Conservation (phyloP, 2,329 filamentous ascomycete genomes). For the Fusarium sp. region DNA sequence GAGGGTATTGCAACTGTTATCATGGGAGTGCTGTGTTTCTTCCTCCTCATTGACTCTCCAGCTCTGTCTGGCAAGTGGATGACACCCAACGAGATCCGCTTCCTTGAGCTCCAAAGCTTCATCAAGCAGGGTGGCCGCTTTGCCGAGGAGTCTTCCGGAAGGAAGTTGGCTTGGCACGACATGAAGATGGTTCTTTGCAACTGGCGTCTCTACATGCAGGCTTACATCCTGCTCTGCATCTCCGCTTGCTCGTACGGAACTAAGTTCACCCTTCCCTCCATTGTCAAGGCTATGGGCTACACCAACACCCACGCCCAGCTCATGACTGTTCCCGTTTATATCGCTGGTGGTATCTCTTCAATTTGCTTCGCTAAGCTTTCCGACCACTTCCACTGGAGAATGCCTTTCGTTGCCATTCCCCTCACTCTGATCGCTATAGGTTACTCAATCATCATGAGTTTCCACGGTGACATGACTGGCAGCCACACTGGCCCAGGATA, state of each 20-base stretch:
- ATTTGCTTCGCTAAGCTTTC: conserved; percentile 73
- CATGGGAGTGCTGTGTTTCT: conserved; percentile 75
- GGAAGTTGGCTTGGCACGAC: conserved; percentile 44
- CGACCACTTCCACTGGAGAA: conserved; percentile 73
- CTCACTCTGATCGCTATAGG: not conserved
- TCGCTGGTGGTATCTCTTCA: conserved; percentile 72
- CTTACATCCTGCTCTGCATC: conserved; percentile 42
- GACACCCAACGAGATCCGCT: not conserved
- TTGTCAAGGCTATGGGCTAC: conserved; percentile 57
- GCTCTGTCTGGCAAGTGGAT: not conserved
- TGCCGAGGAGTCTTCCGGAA: conserved; percentile 2
- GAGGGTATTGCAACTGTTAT: conserved; percentile 78
- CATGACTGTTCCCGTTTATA: conserved; percentile 69
- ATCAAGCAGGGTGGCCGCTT: conserved; percentile 4
- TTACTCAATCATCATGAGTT: not conserved
- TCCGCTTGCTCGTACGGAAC: conserved; percentile 39
- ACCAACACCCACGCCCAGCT: conserved; percentile 49
- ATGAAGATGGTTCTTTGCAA: conserved; percentile 45
- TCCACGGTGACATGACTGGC: conserved; percentile 62
- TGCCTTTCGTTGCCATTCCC: conserved; percentile 61
- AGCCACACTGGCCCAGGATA: conserved; percentile 49
- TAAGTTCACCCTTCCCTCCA: conserved; percentile 52
- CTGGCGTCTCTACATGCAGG: conserved; percentile 48
- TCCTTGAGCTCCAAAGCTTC: not conserved
- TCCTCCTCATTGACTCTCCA: conserved; percentile 1